Base-by-base conservation (phyloP, 179 eudicot genomes). In the Carnegiea gigantea region DNA sequence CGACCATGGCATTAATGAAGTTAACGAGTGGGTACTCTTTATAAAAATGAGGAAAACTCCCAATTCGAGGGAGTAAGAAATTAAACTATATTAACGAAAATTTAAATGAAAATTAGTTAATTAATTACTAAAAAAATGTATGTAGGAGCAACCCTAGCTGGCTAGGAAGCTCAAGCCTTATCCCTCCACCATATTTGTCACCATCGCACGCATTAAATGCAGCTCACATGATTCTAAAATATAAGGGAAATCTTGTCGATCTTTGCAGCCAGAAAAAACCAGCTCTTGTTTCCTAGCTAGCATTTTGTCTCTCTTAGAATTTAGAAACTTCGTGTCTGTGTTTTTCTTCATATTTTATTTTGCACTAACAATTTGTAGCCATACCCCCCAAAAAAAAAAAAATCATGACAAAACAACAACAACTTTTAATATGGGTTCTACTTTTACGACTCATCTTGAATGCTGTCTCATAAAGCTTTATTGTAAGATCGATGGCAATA, bases 241-340 rank as follows among this genome's bases (percentile, higher is more conserved):
- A 77, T 40, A 33, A 1, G 3, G 3, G 2, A 33, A 33, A 33
- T 33, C 36, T 33, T 33, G 36, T 33, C 36, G 36, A 33, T 33
- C 76, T 49, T 83, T 36, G 46, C 21, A 4, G n/a, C 68, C 79
- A 62, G 12, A 67, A 64, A 24, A 51, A 11, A 80, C 71, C 80
- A 80, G 78, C 86, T 70, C 86, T 84, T 46, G 26, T 84, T 80
- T 77, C 83, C 46, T 80, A 5, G 71, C 78, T 77, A 5, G 62
- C 78, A 72, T 70, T 75, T 84, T 84, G 86, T 84, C 86, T 80
- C 44, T 80, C 86, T 59, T 80, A 80, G 86, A 44, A 57, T 72
- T 80, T 23, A 46, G 80, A 83, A 80, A 81, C 76, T 71, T 82
- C 76, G 54, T 83, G 77, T 49, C 49, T 83, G 43, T 77, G 20